These are phyloP conservation scores for Rhododendron kiyosumense DNA, from an alignment of 148 eudicot genomes.

Conservation along the genomic window DNA sequence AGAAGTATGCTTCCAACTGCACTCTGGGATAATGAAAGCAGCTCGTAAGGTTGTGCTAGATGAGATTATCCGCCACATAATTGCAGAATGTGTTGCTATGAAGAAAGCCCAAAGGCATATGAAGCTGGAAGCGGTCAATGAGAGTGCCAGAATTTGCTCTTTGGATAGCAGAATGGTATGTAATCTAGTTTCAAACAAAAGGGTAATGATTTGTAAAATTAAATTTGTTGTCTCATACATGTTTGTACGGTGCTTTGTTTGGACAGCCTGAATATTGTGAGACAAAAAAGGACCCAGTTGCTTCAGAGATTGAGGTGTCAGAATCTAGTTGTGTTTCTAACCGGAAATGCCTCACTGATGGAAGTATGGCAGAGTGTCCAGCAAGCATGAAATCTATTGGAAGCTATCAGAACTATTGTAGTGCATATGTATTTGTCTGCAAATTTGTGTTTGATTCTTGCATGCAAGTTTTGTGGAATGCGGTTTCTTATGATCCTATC, in stretches of 20 bases:
- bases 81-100: constrained; percentile 43
- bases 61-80: constrained; percentile 67
- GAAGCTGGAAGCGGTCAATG: constrained; percentile 31
- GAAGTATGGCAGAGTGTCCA: constrained; percentile 12
- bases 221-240: constrained; percentile 5
- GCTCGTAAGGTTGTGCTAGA: constrained; percentile 70
- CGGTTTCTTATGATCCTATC: constrained; percentile 62
- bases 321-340: constrained; percentile 20
- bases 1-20: constrained; percentile 70
- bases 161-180: constrained; percentile 40
- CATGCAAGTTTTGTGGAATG: constrained; percentile 83
- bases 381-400: constrained; percentile 55
- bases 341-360: constrained; percentile 8
- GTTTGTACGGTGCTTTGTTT: constrained; percentile 13
- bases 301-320: constrained; percentile 25
- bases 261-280: constrained; percentile 32
- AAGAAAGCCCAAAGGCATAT: constrained; percentile 55
- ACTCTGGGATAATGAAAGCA: constrained; percentile 70
- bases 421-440: constrained; percentile 36
- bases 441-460: constrained; percentile 49
- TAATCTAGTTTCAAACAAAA: background rate
- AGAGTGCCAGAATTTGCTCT: constrained; percentile 24
- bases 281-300: constrained; percentile 15
- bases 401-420: constrained; percentile 54
- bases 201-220: background rate